Evolutionary conservation across 306 rosid species (phyloP).

Genomic region (Pueraria montana): DNA sequence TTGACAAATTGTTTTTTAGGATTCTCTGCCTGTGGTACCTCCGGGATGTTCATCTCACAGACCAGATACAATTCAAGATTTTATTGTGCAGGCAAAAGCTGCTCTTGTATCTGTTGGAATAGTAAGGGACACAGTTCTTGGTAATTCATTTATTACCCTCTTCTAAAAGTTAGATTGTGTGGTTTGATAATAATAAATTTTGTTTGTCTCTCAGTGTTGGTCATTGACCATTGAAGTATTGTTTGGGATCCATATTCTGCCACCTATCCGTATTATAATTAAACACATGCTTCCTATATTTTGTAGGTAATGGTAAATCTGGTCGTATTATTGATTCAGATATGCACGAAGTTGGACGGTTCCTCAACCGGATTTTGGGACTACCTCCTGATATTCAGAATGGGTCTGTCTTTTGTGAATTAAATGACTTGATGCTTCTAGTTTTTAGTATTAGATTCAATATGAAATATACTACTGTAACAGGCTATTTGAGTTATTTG

Average conservation of each 20-base stretch:
- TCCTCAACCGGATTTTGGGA: slow-evolving; percentile 95
- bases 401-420: slow-evolving; percentile 63
- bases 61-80: slow-evolving; percentile 79
- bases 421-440: slow-evolving; percentile 43
- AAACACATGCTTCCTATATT: slow-evolving; percentile 41
- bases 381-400: slow-evolving; percentile 94
- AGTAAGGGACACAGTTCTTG: slow-evolving; percentile 75
- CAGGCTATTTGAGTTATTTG: slow-evolving; percentile 93
- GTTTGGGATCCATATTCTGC: slow-evolving; percentile 17
- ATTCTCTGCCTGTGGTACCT: slow-evolving; percentile 87
- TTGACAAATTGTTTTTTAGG: slow-evolving; percentile 69
- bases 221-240: background rate
- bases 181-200: slow-evolving; percentile 17
- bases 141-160: slow-evolving; percentile 55
- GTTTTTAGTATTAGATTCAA: slow-evolving; percentile 44
- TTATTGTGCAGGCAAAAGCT: slow-evolving; percentile 81
- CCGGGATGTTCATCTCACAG: slow-evolving; percentile 89
- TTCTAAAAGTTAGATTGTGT: background rate
- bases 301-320: slow-evolving; percentile 75
- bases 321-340: slow-evolving; percentile 95
- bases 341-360: slow-evolving; percentile 97
- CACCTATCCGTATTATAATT: slow-evolving; percentile 36
- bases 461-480: slow-evolving; percentile 47
- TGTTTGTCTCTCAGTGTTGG: background rate
- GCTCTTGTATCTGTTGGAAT: slow-evolving; percentile 96